Percentiles rank a stretch among this genome's conserved stretches.
Conservation (phyloP, 106 monocot genomes). For the Dioscorea dumetorum region DNA sequence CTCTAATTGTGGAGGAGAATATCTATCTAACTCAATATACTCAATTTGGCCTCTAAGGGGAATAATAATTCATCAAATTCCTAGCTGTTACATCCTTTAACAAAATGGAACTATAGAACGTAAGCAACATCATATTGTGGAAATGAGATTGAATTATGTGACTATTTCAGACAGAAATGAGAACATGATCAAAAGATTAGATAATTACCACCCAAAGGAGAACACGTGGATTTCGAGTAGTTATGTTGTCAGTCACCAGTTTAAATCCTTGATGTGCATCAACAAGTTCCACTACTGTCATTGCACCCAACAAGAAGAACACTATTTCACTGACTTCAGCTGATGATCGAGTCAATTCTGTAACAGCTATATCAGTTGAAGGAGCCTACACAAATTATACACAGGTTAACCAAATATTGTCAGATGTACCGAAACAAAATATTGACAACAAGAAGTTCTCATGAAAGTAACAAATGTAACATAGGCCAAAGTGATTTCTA, state of each 20-base stretch:
- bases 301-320: slow-evolving; percentile 94
- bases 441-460: too few species aligned
- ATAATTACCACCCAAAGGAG: slow-evolving; percentile 96
- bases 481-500: too few species aligned
- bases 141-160: not conserved
- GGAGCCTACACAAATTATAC: slow-evolving; percentile 54
- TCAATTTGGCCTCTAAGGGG: too few species aligned
- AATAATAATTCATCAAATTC: too few species aligned
- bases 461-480: too few species aligned
- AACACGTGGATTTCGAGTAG: slow-evolving; percentile 75
- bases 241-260: slow-evolving; percentile 93
- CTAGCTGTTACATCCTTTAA: too few species aligned
- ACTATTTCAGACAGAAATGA: not conserved
- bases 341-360: slow-evolving; percentile 66
- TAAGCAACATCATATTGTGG: too few species aligned
- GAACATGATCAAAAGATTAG: not conserved
- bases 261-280: slow-evolving; percentile 99
- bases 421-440: too few species aligned
- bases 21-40: too few species aligned
- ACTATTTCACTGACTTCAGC: slow-evolving; percentile 98
- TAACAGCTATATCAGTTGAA: slow-evolving; percentile 89
- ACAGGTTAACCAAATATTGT: too few species aligned
- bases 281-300: slow-evolving; percentile 98
- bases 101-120: too few species aligned
- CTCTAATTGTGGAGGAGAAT: too few species aligned